phyloP scores from a whole-genome alignment of 2,329 filamentous ascomycete genomes.

The Biscogniauxia sp. region DNA sequence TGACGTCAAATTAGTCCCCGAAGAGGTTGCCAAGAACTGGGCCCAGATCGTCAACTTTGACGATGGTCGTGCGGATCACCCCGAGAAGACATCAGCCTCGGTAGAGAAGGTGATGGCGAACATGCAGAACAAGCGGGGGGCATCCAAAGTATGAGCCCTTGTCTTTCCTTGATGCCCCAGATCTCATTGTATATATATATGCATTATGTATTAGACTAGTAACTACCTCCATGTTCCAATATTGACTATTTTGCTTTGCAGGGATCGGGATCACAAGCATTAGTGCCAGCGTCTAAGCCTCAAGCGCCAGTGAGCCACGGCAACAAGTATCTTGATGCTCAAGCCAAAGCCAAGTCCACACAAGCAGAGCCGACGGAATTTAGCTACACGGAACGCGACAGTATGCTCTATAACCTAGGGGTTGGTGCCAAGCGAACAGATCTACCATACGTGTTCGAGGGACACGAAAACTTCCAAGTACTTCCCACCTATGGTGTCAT shows the following conservation, averaged over 20 bases:
- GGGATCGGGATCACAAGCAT: not conserved
- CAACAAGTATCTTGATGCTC: slow-evolving; percentile 69
- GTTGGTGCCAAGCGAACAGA: slow-evolving; percentile 89
- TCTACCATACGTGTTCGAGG: slow-evolving; percentile 85
- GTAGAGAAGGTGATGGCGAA: slow-evolving; percentile 77
- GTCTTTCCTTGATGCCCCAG: slow-evolving; percentile 25
- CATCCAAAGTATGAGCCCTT: slow-evolving; percentile 56
- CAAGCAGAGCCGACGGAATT: slow-evolving; percentile 64
- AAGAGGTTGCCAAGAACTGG: slow-evolving; percentile 76
- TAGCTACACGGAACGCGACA: slow-evolving; percentile 80
- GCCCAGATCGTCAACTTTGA: slow-evolving; percentile 82
- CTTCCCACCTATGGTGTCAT: slow-evolving; percentile 95
- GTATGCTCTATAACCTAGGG: slow-evolving; percentile 94
- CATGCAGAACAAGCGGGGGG: slow-evolving; percentile 70
- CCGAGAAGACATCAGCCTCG: slow-evolving; percentile 73
- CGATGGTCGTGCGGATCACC: slow-evolving; percentile 82
- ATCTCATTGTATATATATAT: slow-evolving; percentile 23
- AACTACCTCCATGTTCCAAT: slow-evolving; percentile 12
- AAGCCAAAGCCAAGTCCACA: slow-evolving; percentile 69
- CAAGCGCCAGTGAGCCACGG: slow-evolving; percentile 35
- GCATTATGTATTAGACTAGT: slow-evolving; percentile 25
- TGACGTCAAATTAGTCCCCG: slow-evolving; percentile 77
- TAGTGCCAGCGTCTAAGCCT: not conserved
- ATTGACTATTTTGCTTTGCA: slow-evolving; percentile 19
- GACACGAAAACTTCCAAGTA: slow-evolving; percentile 86